These are phyloP conservation scores for Cucurbitaria berberidis DNA, from an alignment of 2,329 filamentous ascomycete genomes.

Conservation along the genomic window DNA sequence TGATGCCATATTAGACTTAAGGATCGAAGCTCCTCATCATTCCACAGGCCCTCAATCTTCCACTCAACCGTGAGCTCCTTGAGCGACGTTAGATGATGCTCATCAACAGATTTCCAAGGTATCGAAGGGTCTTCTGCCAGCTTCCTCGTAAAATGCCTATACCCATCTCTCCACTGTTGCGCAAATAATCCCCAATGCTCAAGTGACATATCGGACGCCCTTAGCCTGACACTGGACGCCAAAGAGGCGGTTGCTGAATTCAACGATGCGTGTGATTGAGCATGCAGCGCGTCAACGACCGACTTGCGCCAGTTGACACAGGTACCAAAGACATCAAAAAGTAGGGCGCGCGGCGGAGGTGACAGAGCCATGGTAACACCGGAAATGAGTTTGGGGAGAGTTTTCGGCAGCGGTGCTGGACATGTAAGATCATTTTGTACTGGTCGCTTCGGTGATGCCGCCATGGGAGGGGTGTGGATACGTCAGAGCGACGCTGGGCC, in stretches of 20 bases:
- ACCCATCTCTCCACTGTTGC: constrained; percentile 72
- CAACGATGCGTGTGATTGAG: constrained; percentile 57
- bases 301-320: constrained; percentile 78
- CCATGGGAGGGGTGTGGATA: constrained; percentile 17
- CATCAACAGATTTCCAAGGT: constrained; percentile 72
- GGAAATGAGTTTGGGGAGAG: constrained; percentile 10
- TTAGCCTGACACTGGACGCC: constrained; percentile 55
- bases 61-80: constrained; percentile 62
- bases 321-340: constrained; percentile 82
- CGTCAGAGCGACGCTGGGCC: constrained; percentile 13
- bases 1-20: constrained; percentile 73
- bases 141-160: constrained; percentile 64
- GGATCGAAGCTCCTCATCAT: constrained; percentile 44
- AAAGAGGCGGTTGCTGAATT: constrained; percentile 55
- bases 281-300: constrained; percentile 65
- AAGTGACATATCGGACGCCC: constrained; percentile 58
- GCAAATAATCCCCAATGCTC: constrained; percentile 70
- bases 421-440: constrained; percentile 20
- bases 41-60: constrained; percentile 65
- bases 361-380: constrained; percentile 31
- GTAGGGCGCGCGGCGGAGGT: constrained; percentile 61
- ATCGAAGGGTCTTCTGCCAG: constrained; percentile 56
- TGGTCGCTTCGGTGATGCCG: constrained; percentile 12
- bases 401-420: constrained; percentile 1
- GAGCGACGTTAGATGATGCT: constrained; percentile 72